Percentiles rank a stretch among this genome's conserved stretches.
Evolutionary conservation across 2,329 filamentous ascomycete species (phyloP).

Genomic region (Raffaelea ambrosiae): DNA sequence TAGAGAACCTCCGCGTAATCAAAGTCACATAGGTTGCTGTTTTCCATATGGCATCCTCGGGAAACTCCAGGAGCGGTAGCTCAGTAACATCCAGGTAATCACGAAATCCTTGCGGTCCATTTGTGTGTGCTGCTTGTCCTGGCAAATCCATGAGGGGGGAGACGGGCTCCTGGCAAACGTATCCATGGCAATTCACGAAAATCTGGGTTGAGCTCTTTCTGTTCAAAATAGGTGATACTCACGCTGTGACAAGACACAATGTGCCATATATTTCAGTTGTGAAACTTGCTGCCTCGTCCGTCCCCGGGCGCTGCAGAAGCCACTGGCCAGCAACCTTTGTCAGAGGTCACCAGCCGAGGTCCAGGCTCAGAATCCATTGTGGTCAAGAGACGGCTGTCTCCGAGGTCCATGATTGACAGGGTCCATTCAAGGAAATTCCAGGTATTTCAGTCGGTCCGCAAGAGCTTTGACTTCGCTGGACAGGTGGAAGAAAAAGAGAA

Average conservation of each 20-base stretch:
- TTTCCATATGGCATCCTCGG: too few relatives aligned
- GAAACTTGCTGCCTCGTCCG: background rate
- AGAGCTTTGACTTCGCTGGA: background rate
- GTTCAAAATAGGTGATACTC: background rate
- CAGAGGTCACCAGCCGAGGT: background rate
- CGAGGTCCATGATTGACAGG: too few relatives aligned
- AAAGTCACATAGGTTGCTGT: too few relatives aligned
- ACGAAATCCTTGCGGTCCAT: too few relatives aligned
- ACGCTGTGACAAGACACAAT: background rate
- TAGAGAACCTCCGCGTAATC: too few relatives aligned
- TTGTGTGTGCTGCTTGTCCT: too few relatives aligned
- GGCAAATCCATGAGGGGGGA: too few relatives aligned
- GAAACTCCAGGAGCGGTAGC: too few relatives aligned
- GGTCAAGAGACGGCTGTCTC: background rate
- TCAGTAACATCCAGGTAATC: too few relatives aligned
- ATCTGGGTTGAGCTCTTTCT: background rate
- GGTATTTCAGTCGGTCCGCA: background rate
- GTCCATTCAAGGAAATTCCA: too few relatives aligned
- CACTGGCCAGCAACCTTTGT: background rate
- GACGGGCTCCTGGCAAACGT: too few relatives aligned
- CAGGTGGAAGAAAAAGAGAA: background rate
- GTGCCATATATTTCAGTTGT: constrained; percentile 3
- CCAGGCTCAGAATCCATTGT: background rate
- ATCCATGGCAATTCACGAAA: too few relatives aligned
- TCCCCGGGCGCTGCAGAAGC: constrained; percentile 1